A percentile compares a stretch with the other conserved stretches of the same genome.
Conservation (phyloP, 768 basidiomycete species). For the Agaricus subrufescens region DNA sequence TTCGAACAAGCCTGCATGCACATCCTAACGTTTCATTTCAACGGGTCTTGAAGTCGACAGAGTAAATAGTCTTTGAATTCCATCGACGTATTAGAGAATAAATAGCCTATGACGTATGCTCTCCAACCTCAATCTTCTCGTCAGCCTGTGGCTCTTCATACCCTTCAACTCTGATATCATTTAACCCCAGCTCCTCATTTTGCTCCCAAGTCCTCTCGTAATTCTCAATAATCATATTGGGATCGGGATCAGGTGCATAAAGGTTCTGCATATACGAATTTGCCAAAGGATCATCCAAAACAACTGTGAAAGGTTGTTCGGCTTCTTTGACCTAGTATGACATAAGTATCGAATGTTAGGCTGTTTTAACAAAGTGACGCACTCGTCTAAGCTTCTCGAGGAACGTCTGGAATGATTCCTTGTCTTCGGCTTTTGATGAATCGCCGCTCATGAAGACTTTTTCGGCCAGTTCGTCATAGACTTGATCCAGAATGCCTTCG, state of each 20-base stretch:
- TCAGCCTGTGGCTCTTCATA: constrained; percentile 40
- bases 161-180: constrained; percentile 82
- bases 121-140: not conserved
- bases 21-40: no score
- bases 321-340: constrained; percentile 66
- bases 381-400: constrained; percentile 72
- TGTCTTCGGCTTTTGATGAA: constrained; percentile 43
- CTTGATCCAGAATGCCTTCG: constrained; percentile 90
- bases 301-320: constrained; percentile 79
- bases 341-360: not conserved
- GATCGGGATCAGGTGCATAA: constrained; percentile 97
- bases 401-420: constrained; percentile 69
- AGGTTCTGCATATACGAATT: constrained; percentile 95
- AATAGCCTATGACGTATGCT: no score
- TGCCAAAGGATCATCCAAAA: constrained; percentile 92
- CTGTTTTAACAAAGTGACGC: constrained; percentile 15
- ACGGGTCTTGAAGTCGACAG: no score
- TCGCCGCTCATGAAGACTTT: constrained; percentile 82
- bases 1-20: no score
- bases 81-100: no score
- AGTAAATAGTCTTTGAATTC: no score
- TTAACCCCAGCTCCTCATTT: constrained; percentile 92
- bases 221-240: constrained; percentile 78
- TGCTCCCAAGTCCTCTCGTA: constrained; percentile 88
- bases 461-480: constrained; percentile 90